Percentiles rank a stretch among this genome's conserved stretches.
Evolutionary conservation across 225 moss, liverwort and hornwort species (phyloP).

Genomic region (Ulota crispa): DNA sequence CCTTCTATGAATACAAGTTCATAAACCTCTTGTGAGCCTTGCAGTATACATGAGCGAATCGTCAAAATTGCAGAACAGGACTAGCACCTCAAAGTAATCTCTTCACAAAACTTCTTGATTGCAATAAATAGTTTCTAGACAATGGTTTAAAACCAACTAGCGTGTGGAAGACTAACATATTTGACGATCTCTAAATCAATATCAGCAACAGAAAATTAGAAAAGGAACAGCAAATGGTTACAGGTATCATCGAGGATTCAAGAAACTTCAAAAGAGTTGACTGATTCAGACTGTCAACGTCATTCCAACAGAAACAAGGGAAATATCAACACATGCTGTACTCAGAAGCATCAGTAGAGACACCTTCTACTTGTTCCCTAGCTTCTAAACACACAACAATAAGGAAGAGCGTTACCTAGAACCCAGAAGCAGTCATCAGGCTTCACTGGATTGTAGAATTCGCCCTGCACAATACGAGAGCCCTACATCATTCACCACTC

Average conservation of each 20-base stretch:
- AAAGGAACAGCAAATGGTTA: not conserved
- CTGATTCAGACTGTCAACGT: not conserved
- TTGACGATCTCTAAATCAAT: not conserved
- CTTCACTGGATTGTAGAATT: constrained; percentile 67
- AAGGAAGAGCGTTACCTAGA: constrained; percentile 55
- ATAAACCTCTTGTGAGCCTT: not conserved
- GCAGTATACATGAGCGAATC: not conserved
- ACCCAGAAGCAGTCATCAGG: constrained; percentile 96
- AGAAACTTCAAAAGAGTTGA: not conserved
- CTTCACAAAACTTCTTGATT: not conserved
- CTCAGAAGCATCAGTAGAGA: not conserved
- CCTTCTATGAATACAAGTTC: not conserved
- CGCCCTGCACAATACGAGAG: constrained; percentile 57
- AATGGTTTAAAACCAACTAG: not conserved
- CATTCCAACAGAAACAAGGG: not conserved
- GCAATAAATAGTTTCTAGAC: not conserved
- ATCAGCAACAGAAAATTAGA: not conserved
- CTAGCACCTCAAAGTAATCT: not conserved
- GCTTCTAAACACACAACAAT: not conserved
- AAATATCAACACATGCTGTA: not conserved
- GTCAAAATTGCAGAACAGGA: not conserved
- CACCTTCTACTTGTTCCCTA: not conserved
- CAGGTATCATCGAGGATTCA: not conserved
- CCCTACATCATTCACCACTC: not conserved
- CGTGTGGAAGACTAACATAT: not conserved